Conservation (phyloP, 768 basidiomycete genomes). For the Phaeotremella fagi region DNA sequence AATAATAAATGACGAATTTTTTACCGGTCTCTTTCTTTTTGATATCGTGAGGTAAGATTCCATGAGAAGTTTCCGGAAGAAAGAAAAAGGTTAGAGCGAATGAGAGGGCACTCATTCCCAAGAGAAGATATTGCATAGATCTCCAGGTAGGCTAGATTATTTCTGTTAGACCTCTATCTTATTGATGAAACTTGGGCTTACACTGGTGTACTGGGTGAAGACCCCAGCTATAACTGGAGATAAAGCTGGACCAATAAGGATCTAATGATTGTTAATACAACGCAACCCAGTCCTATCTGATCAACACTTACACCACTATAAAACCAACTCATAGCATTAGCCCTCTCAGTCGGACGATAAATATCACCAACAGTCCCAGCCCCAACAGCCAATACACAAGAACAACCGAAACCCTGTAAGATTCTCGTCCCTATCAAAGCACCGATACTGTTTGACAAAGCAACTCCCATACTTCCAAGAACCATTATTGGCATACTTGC, state of each 20-base stretch:
- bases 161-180: background rate
- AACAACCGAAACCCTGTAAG: slow-evolving; percentile 60
- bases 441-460: slow-evolving; percentile 51
- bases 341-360: slow-evolving; percentile 38
- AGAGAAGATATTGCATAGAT: slow-evolving; percentile 32
- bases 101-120: slow-evolving; percentile 26
- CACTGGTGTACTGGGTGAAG: slow-evolving; percentile 40
- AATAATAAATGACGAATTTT: slow-evolving; percentile 43
- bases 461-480: slow-evolving; percentile 61
- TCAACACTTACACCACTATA: slow-evolving; percentile 33
- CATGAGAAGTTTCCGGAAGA: slow-evolving; percentile 46
- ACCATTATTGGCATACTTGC: slow-evolving; percentile 58
- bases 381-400: slow-evolving; percentile 54
- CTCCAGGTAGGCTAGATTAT: slow-evolving; percentile 22
- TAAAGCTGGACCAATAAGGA: slow-evolving; percentile 30
- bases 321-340: slow-evolving; percentile 39
- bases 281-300: background rate
- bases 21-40: slow-evolving; percentile 25
- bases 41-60: slow-evolving; percentile 37
- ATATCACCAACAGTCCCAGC: slow-evolving; percentile 54
- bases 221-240: slow-evolving; percentile 36
- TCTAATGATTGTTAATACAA: background rate
- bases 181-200: slow-evolving; percentile 6
- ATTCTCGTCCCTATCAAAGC: slow-evolving; percentile 61
- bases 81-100: slow-evolving; percentile 33